A percentile compares a stretch with the other conserved stretches of the same genome.
phyloP scores from a whole-genome alignment of 129 eudicot genomes.

The Heracleum sosnowskyi region DNA sequence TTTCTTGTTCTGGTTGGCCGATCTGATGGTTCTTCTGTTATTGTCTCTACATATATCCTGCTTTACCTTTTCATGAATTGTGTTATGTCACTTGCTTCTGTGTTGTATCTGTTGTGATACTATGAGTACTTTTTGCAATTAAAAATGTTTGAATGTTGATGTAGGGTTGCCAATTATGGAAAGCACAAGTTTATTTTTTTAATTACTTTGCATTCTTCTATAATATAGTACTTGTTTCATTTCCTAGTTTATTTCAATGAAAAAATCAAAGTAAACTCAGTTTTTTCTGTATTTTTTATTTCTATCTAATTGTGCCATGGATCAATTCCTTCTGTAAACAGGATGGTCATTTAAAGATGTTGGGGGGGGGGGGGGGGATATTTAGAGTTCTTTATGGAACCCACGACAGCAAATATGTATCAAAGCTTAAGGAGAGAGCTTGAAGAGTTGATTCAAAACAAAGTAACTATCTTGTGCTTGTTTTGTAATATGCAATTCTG shows the following conservation, averaged over 20 bases:
- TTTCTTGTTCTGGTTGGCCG: too few relatives aligned
- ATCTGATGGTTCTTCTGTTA: not conserved
- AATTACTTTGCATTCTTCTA: not conserved
- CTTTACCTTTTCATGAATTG: too few relatives aligned
- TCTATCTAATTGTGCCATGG: not conserved
- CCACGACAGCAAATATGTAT: slow-evolving; percentile 58
- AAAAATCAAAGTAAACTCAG: slow-evolving; percentile 85
- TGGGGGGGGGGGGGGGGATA: slow-evolving; percentile 98
- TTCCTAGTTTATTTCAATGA: too few relatives aligned
- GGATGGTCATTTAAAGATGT: slow-evolving; percentile 87
- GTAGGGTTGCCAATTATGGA: not conserved
- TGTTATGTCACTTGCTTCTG: not conserved
- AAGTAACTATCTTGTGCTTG: slow-evolving; percentile 33
- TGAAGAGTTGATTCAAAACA: slow-evolving; percentile 65
- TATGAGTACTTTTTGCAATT: not conserved
- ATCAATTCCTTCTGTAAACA: slow-evolving; percentile 15
- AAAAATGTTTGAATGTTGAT: not conserved
- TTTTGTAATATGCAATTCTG: not conserved
- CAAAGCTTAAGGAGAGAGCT: slow-evolving; percentile 65
- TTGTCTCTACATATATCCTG: not conserved
- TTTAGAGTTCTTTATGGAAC: slow-evolving; percentile 82
- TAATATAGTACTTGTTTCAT: too few relatives aligned
- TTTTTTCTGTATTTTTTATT: slow-evolving; percentile 16
- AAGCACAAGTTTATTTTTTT: not conserved
- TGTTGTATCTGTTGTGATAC: not conserved